phyloP scores from a whole-genome alignment of 805 yeast species.

The Cyberlindnera bimundalis region DNA sequence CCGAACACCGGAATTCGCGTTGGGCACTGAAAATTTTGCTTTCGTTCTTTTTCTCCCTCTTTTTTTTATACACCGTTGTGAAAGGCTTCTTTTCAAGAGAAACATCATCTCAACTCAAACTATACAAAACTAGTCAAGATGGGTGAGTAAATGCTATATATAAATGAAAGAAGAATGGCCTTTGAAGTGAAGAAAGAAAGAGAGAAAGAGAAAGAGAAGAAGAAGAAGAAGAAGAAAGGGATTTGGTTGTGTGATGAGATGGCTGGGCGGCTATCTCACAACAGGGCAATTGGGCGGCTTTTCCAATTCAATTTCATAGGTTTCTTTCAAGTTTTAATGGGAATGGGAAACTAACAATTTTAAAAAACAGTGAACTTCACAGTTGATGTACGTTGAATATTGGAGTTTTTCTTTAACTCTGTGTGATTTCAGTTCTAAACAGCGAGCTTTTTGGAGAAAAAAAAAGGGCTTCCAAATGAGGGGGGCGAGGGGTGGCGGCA shows the following conservation, averaged over 20 bases:
- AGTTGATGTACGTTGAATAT: slow-evolving; percentile 39
- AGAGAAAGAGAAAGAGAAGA: too few species aligned
- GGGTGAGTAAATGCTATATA: slow-evolving; percentile 30
- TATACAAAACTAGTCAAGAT: slow-evolving; percentile 25
- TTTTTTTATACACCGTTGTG: not conserved
- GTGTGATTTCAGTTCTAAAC: too few species aligned
- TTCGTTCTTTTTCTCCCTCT: slow-evolving; percentile 6
- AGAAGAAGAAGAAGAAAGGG: too few species aligned
- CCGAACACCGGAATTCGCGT: not conserved
- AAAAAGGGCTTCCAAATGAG: too few species aligned
- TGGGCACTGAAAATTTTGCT: slow-evolving; percentile 16
- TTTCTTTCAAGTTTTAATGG: too few species aligned
- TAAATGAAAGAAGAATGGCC: too few species aligned
- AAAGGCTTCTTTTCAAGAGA: slow-evolving; percentile 2
- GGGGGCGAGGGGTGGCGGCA: too few species aligned
- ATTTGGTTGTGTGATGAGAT: too few species aligned
- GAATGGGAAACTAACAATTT: slow-evolving; percentile 28
- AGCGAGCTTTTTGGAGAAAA: too few species aligned
- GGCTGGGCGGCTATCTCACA: not conserved
- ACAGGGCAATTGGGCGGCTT: not conserved
- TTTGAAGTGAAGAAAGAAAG: too few species aligned
- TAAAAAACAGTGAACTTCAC: slow-evolving; percentile 55
- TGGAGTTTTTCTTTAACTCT: too few species aligned
- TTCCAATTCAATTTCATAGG: too few species aligned
- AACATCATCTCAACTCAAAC: slow-evolving; percentile 16